Evolutionary conservation across 2,329 filamentous ascomycete species (phyloP), one percentile per base, ranked within the genome.

Genomic region (Aspergillus sp.): DNA sequence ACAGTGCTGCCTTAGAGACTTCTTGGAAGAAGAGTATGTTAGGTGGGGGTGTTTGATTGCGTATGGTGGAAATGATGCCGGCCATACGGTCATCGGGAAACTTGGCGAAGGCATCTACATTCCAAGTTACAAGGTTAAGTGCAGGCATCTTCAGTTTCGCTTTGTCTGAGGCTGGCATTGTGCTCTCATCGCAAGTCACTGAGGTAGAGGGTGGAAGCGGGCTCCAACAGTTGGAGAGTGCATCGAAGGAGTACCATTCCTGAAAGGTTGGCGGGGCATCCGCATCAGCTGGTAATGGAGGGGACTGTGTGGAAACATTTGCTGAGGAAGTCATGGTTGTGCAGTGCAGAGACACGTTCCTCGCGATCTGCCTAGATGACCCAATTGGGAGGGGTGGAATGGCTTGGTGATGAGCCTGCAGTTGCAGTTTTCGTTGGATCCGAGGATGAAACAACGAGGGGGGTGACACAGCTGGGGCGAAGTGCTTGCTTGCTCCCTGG

Each of bases 21-120:
- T 78, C 76, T 55, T 78, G 76, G 7, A 78, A 56, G 47, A 78
- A 77, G n/a, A 76, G 65, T 15, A 77, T 50, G 64, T 76, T 66
- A 10, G 67, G 63, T 0, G 53, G n/a, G 5, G 67, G 63, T 6
- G 28, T 23, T 1, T 61, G 49, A n/a, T 28, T 41, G 12, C 63
- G 53, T 17, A 74, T 57, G 28, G 63, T 60, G 3, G 66, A 68
- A 4, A 78, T 25, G 7, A 78, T 70, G 7, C 66, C 70, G 15
- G 59, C 48, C 13, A 72, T 63, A 17, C 74, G 71, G 6, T 54
- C 47, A 15, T 58, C 57, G 8, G 65, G 47, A 30, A 50, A 62
- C 4, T 38, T 39, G 3, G 57, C 23, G 2, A 51, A 60, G 21
- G 68, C 64, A 51, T 76, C 69, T 23, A 76, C 61, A 62, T 77